phyloP scores from a whole-genome alignment of 176 grass and related monocot genomes.

The Oryza punctata region DNA sequence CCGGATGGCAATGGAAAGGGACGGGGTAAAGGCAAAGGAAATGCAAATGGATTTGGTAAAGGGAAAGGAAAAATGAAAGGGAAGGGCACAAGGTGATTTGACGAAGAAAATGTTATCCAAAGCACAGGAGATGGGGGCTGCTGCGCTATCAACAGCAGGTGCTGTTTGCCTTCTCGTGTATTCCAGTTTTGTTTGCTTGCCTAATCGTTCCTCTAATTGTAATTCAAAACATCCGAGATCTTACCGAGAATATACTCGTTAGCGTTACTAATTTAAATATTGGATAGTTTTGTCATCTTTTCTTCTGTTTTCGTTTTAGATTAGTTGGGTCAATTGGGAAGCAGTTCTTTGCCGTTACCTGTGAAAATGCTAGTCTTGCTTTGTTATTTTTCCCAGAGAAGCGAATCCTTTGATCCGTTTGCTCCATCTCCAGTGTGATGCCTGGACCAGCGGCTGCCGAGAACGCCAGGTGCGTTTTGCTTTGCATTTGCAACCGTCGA shows the following conservation, averaged over 20 bases:
- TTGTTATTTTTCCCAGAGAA: not conserved
- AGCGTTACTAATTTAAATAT: not conserved
- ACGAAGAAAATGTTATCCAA: not conserved
- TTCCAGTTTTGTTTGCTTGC: slow-evolving; percentile 29
- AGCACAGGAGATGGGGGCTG: not conserved
- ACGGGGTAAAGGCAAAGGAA: slow-evolving; percentile 7
- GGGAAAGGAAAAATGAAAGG: slow-evolving; percentile 42
- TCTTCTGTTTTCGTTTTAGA: not conserved
- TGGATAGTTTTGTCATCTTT: not conserved
- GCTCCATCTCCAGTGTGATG: not conserved
- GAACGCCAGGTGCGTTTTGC: not conserved
- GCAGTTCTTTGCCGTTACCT: not conserved
- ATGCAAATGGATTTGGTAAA: slow-evolving; percentile 37
- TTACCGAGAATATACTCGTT: not conserved
- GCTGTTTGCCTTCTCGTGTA: not conserved
- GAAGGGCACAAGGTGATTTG: slow-evolving; percentile 38
- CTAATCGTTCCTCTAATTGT: not conserved
- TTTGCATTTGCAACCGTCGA: not conserved
- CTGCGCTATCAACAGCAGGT: not conserved
- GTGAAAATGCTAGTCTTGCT: not conserved
- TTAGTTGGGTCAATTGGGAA: not conserved
- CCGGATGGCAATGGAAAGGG: slow-evolving; percentile 15
- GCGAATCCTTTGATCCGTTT: not conserved
- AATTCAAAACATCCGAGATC: not conserved
- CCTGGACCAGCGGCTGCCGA: not conserved